Percentiles rank a stretch among this genome's conserved stretches.
These are phyloP conservation scores for Pyricularia sp. DNA, from an alignment of 2,329 filamentous ascomycete genomes.

Conservation along the genomic window DNA sequence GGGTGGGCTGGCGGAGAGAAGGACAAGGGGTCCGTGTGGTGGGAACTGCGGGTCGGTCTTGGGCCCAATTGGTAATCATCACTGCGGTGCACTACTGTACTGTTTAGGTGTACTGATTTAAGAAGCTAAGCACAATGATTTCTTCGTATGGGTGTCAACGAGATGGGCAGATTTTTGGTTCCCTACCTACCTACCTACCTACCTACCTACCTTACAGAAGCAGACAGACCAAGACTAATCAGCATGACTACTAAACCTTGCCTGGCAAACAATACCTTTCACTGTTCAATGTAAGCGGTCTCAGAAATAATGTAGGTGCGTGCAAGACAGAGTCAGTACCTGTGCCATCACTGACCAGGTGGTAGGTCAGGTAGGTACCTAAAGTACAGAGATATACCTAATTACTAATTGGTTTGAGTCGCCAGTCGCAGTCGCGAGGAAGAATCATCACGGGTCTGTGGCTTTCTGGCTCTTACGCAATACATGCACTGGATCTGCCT, in stretches of 20 bases:
- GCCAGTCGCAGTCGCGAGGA: background rate
- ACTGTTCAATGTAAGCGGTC: too few species aligned
- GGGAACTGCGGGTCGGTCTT: conserved; percentile 3
- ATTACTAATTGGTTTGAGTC: background rate
- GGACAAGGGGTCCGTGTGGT: conserved; percentile 1
- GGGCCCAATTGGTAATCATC: conserved; percentile 4
- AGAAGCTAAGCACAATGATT: background rate
- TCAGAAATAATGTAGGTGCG: background rate
- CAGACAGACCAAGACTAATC: background rate
- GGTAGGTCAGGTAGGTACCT: too few species aligned
- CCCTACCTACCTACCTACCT: background rate
- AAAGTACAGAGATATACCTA: background rate
- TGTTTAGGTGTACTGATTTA: background rate
- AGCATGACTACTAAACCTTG: background rate
- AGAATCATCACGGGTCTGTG: background rate
- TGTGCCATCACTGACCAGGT: background rate
- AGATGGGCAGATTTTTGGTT: background rate
- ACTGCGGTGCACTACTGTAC: background rate
- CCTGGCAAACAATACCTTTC: background rate
- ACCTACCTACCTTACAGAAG: background rate
- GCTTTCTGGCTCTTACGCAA: too few species aligned
- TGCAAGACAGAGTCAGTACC: background rate
- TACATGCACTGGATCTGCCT: background rate
- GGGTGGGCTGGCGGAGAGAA: background rate
- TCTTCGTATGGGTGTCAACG: background rate